phyloP scores from a whole-genome alignment of 176 grass and related monocot species.

The Triticum urartu region DNA sequence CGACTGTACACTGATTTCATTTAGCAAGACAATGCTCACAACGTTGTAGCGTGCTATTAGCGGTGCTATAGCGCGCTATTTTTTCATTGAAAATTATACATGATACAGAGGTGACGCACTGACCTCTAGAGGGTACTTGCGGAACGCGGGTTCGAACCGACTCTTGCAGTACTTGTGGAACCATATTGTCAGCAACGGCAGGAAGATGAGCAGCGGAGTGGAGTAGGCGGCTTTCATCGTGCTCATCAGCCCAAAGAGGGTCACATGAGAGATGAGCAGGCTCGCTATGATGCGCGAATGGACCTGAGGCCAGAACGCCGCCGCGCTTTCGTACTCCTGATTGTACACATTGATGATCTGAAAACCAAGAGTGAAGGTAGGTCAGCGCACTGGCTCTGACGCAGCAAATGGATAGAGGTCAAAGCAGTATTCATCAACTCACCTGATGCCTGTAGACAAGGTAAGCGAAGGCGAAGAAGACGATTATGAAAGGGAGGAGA shows the following conservation, averaged over 20 bases:
- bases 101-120: background rate
- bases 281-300: slow-evolving; percentile 87
- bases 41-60: too few species aligned
- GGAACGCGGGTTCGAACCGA: slow-evolving; percentile 86
- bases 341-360: slow-evolving; percentile 99
- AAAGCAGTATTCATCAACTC: slow-evolving; percentile 7
- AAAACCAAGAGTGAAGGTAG: slow-evolving; percentile 16
- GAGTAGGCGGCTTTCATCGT: slow-evolving; percentile 88
- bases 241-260: slow-evolving; percentile 76
- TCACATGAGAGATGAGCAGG: slow-evolving; percentile 78
- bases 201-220: slow-evolving; percentile 75
- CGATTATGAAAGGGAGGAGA: slow-evolving; percentile 86
- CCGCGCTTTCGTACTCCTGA: slow-evolving; percentile 93
- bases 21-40: too few species aligned
- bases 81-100: background rate
- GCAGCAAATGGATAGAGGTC: background rate
- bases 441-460: slow-evolving; percentile 97
- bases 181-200: slow-evolving; percentile 81
- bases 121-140: slow-evolving; percentile 92
- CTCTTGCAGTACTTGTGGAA: slow-evolving; percentile 97
- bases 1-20: too few species aligned
- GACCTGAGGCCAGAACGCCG: slow-evolving; percentile 88
- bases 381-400: background rate
- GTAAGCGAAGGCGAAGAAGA: slow-evolving; percentile 92
- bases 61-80: too few species aligned